phyloP scores from a whole-genome alignment of 2,329 filamentous ascomycete genomes.

The Arthrobotrys musiformis region DNA sequence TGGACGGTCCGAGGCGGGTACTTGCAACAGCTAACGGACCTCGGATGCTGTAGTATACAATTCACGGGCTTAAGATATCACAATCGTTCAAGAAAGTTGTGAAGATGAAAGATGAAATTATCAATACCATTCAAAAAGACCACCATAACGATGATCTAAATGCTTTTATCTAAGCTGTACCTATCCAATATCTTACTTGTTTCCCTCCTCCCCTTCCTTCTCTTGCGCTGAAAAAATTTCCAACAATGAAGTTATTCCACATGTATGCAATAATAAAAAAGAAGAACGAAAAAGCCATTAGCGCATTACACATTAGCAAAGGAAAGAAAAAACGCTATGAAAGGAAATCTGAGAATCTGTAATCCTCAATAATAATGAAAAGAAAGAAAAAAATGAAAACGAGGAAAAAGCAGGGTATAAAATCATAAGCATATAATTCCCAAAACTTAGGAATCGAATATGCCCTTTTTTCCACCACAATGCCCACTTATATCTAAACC shows the following conservation, averaged over 20 bases:
- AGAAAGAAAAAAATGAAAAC: not conserved
- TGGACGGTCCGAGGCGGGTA: too few species aligned
- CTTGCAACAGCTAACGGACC: too few species aligned
- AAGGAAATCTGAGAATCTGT: not conserved
- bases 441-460: not conserved
- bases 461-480: not conserved
- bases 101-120: not conserved
- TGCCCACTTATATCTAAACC: slow-evolving; percentile 8
- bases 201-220: too few species aligned
- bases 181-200: not conserved
- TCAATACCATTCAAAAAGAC: not conserved
- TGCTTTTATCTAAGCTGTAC: slow-evolving; percentile 13
- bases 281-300: not conserved
- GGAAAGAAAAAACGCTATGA: slow-evolving; percentile 17
- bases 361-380: not conserved
- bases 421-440: not conserved
- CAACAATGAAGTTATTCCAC: not conserved
- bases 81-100: not conserved
- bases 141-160: slow-evolving; percentile 20
- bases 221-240: too few species aligned
- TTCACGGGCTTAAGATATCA: not conserved
- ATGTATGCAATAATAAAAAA: not conserved
- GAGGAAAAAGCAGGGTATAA: not conserved
- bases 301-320: slow-evolving; percentile 14
- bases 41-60: too few species aligned